Evolutionary conservation across 2,329 filamentous ascomycete species (phyloP), one percentile per base, ranked within the genome.

Genomic region (Colletotrichum neosansevieriae): DNA sequence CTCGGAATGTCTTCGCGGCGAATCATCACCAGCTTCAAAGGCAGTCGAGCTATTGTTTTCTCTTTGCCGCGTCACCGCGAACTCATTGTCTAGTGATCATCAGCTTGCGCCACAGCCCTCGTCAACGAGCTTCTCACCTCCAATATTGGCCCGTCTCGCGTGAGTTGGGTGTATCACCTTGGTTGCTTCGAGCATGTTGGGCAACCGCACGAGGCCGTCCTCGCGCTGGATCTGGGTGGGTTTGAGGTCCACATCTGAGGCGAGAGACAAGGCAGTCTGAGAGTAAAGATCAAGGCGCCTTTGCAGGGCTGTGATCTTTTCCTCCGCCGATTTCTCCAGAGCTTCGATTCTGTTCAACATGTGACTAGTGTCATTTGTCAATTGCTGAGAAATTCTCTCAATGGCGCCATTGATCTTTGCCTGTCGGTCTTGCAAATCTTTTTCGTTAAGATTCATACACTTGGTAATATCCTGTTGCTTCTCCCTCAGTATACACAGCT

Each of bases 401-500:
- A 54, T 29, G 15, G 21, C 51, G n/a, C 32, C 51, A 15, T 40
- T 7, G 13, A 54, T 21, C 17, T 36, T 54, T 11, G 13, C 17
- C 12, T 36, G 51, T 21, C 19, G 38, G 10, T 38, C 12, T 17
- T 38, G 32, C 17, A 21, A 38, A 10, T 54, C 51, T 36, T 54
- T 54, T 32, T 38, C 51, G 12, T 32, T 54, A 32, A 32, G 17
- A 17, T 38, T 32, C 17, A 24, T 6, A 2, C 32, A 6, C 10
- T 54, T 38, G 17, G 19, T 36, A 17, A 40, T 19, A 36, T 54
- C 34, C 19, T 54, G 24, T 21, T 54, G 51, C 34, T 40, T 54
- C 34, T 54, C 15, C 17, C 51, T 32, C 51, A 34, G 51, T 10
- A 38, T 40, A 32, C 51, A 54, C 17, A 54, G 51, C 51, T 54